These are phyloP conservation scores for Cenococcum geophilum DNA, from an alignment of 495 filamentous ascomycete genomes.

Conservation along the genomic window DNA sequence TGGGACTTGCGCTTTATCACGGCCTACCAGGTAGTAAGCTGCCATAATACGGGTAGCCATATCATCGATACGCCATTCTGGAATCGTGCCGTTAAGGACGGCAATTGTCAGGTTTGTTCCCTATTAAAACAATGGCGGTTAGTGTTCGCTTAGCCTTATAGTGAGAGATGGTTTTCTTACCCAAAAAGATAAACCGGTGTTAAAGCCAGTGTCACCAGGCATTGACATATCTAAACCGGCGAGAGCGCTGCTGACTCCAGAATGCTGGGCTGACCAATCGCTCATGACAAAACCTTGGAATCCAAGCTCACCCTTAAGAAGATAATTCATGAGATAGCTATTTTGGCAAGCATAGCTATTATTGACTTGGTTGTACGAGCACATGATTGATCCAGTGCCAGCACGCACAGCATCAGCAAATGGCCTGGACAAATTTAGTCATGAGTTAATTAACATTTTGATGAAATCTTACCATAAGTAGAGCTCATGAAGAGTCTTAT, in stretches of 20 bases:
- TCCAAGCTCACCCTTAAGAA: constrained; percentile 85
- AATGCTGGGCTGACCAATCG: constrained; percentile 58
- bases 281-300: constrained; percentile 75
- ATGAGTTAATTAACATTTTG: constrained; percentile 42
- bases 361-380: constrained; percentile 83
- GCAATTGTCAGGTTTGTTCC: constrained; percentile 80
- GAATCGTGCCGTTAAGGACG: constrained; percentile 84
- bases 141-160: neutral
- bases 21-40: constrained; percentile 84
- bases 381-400: constrained; percentile 58
- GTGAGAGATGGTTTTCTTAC: neutral
- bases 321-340: constrained; percentile 68
- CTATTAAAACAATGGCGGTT: neutral
- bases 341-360: constrained; percentile 65
- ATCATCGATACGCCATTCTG: constrained; percentile 86
- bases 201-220: constrained; percentile 80
- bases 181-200: constrained; percentile 70
- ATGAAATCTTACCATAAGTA: constrained; percentile 65
- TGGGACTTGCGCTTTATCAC: constrained; percentile 54
- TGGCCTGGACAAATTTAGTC: constrained; percentile 43
- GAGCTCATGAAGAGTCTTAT: constrained; percentile 89
- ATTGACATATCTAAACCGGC: constrained; percentile 94
- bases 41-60: constrained; percentile 92
- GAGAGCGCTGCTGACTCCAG: constrained; percentile 67
- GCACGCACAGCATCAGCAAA: constrained; percentile 55